Evolutionary conservation across 805 yeast species (phyloP).

Genomic region (Candida bentonensis): DNA sequence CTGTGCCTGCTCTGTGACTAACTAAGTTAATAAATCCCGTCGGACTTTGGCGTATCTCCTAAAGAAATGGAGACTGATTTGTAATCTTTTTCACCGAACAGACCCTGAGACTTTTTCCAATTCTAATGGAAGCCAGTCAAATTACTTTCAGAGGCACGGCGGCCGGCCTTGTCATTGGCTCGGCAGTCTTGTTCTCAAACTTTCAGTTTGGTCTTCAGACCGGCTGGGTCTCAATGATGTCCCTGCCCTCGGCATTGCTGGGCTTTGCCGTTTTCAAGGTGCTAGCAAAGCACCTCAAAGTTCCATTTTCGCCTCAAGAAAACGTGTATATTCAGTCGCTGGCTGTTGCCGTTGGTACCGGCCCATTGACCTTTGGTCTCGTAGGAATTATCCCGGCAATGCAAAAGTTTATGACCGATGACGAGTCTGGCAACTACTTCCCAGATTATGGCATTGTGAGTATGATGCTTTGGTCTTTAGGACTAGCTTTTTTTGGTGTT

Average conservation of each 20-base stretch:
- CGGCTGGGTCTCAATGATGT: slow-evolving; percentile 99
- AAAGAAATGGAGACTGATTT: not conserved
- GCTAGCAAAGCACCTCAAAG: slow-evolving; percentile 20
- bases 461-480: slow-evolving; percentile 67
- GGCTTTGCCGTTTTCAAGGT: slow-evolving; percentile 74
- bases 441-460: slow-evolving; percentile 27
- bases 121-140: slow-evolving; percentile 10
- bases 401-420: slow-evolving; percentile 67
- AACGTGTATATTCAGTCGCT: slow-evolving; percentile 85
- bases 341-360: slow-evolving; percentile 95
- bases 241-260: slow-evolving; percentile 79
- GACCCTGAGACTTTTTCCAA: not conserved
- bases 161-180: slow-evolving; percentile 74
- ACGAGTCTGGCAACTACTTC: slow-evolving; percentile 47
- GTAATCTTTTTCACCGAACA: not conserved
- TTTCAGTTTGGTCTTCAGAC: slow-evolving; percentile 95
- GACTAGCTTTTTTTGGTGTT: slow-evolving; percentile 87
- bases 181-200: slow-evolving; percentile 73
- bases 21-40: too few relatives aligned
- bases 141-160: slow-evolving; percentile 58
- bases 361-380: slow-evolving; percentile 88
- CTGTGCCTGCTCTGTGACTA: too few relatives aligned
- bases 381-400: slow-evolving; percentile 95
- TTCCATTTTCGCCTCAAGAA: slow-evolving; percentile 74
- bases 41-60: slow-evolving; percentile 7